Base-by-base conservation (phyloP, 176 grass and related monocot species). In the Bolboschoenus planiculmis region DNA sequence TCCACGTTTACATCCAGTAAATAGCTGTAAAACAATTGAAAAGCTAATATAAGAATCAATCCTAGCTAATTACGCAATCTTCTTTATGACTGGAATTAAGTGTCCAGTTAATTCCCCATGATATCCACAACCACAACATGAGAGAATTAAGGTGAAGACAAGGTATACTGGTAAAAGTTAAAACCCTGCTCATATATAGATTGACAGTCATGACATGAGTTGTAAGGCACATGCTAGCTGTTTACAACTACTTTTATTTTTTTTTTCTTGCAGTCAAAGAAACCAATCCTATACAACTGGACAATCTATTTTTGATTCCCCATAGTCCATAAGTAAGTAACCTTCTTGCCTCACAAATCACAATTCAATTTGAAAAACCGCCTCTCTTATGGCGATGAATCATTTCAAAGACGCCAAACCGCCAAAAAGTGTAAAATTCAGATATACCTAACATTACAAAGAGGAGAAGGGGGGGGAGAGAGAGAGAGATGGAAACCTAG, bases 1-100 rank as follows among this genome's bases (percentile, higher is more conserved):
- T 95, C 92, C 30, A 95, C 83, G 81, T 90, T 95, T 64, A 95
- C 91, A 79, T 92, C 92, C 81, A 92, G 78, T 34, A 90, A 88
- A 90, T 96, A 96, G 83, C 93, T 96, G 84, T 77, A 83, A 10
- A 59, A 51, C 24, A 77, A 84, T 78, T 48, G 14, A 72, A 78
- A 84, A 78, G 74, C 16, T 56, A 84, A 82, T 78, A 23, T 37
- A 85, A 44, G 34, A 61, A 26, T 43, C 54, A 44, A 42, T 34
- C 57, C 85, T 84, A 82, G 50, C 67, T 83, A 81, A 58, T 63
- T 54, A 31, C 48, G 24, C 29, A 79, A 66, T 66, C 31, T 46
- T 68, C 7, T 77, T 72, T 77, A 81, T 11, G 14, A 39, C 43
- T 71, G 85, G 39, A 84, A 81, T 23, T 58, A 83, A 82, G 39